These are phyloP conservation scores for Phylloporus arenicola DNA, from an alignment of 768 basidiomycete genomes.

Conservation along the genomic window DNA sequence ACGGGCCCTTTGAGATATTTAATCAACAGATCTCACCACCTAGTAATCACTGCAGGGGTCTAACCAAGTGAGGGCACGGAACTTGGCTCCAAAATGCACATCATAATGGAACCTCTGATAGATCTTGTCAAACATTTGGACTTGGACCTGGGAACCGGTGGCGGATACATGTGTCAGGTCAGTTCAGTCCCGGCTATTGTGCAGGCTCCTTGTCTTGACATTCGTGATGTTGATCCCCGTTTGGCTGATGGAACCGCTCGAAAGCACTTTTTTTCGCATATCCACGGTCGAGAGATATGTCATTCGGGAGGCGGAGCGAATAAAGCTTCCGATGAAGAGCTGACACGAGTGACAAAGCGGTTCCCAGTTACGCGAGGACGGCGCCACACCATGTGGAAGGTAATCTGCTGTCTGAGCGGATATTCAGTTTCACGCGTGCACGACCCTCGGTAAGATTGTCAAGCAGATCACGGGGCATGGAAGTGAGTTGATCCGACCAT, in stretches of 20 bases:
- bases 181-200: neutral
- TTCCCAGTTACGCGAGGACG: neutral
- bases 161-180: neutral
- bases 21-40: neutral
- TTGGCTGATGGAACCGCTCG: too few relatives aligned
- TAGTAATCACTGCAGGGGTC: neutral
- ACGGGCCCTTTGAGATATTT: neutral
- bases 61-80: neutral
- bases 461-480: too few relatives aligned
- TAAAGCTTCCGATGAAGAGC: neutral
- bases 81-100: neutral
- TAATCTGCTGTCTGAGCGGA: neutral
- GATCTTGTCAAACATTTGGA: neutral
- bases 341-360: neutral
- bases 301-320: neutral
- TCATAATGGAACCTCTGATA: neutral
- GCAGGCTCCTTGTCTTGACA: neutral
- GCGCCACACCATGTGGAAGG: neutral
- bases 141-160: neutral
- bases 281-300: too few relatives aligned
- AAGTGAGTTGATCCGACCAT: too few relatives aligned
- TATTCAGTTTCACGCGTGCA: neutral
- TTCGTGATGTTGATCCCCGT: too few relatives aligned
- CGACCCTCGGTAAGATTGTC: neutral
- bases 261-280: too few relatives aligned